Conservation (phyloP, 2,329 filamentous ascomycete species). For the Scleromitrula shiraiana region DNA sequence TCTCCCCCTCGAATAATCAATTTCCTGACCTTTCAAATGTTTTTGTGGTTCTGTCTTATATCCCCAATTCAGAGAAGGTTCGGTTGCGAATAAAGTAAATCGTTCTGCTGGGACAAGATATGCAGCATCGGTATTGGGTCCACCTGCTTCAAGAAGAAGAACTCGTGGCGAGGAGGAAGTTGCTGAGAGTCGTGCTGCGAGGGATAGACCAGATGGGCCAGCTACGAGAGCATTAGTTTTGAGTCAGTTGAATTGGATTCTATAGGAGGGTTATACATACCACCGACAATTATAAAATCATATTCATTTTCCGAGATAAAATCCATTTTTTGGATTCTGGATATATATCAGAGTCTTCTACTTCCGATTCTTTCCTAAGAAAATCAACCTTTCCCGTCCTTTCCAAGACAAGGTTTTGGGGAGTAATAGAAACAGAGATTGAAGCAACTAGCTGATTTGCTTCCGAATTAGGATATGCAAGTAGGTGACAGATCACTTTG, state of each 20-base stretch:
- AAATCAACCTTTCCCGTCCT: too few species aligned
- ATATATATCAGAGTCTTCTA: too few species aligned
- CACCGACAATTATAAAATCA: conserved; percentile 6
- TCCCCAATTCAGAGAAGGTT: conserved; percentile 22
- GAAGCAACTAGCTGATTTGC: too few species aligned
- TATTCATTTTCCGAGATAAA: neutral
- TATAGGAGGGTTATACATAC: neutral
- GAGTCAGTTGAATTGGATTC: neutral
- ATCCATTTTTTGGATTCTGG: too few species aligned
- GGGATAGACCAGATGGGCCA: conserved; percentile 50
- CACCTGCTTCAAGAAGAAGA: conserved; percentile 54
- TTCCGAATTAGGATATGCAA: neutral
- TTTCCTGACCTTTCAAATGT: conserved; percentile 21
- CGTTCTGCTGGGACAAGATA: conserved; percentile 47
- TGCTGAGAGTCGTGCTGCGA: conserved; percentile 45
- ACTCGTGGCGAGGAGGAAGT: conserved; percentile 41
- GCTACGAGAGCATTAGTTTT: conserved; percentile 30
- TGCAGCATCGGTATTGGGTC: conserved; percentile 37
- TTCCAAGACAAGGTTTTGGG: too few species aligned
- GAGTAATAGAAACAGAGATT: too few species aligned
- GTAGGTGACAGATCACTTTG: neutral
- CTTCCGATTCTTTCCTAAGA: too few species aligned
- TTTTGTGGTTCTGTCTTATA: conserved; percentile 22
- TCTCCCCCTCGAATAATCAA: conserved; percentile 31
- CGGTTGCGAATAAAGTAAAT: conserved; percentile 40